phyloP scores from a whole-genome alignment of 148 eudicot species.

The Fagopyrum tataricum region DNA sequence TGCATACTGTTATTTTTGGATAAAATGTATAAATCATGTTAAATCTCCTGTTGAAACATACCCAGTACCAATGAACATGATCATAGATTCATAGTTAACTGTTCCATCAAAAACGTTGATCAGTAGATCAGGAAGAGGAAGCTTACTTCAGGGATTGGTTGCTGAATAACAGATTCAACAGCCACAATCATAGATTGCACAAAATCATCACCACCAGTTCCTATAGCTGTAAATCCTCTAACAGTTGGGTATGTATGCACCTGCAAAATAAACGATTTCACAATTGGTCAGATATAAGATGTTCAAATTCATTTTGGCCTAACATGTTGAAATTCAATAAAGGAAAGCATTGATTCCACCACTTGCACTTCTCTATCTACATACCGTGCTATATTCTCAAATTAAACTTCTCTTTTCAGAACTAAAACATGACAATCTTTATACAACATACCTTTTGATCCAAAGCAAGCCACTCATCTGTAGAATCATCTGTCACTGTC shows the following conservation, averaged over 20 bases:
- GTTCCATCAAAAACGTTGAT: neutral
- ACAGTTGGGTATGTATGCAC: slow-evolving; percentile 84
- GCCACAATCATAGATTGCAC: slow-evolving; percentile 93
- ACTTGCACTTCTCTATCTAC: neutral
- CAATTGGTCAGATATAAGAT: neutral
- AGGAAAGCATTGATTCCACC: neutral
- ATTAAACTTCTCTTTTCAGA: neutral
- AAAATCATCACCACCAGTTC: slow-evolving; percentile 94
- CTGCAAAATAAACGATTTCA: slow-evolving; percentile 22
- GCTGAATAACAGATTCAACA: slow-evolving; percentile 84
- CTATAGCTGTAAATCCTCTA: slow-evolving; percentile 93
- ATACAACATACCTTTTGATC: slow-evolving; percentile 63
- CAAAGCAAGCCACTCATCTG: slow-evolving; percentile 75
- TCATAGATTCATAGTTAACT: neutral
- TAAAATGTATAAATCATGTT: neutral
- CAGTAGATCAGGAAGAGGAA: neutral
- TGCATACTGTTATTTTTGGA: neutral
- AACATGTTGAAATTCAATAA: neutral
- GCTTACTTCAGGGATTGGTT: slow-evolving; percentile 74
- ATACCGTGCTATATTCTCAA: neutral
- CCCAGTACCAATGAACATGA: neutral
- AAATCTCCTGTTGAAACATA: neutral
- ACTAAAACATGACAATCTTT: neutral
- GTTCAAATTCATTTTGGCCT: neutral
- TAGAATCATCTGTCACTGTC: slow-evolving; percentile 77